Conservation (phyloP, 2,329 filamentous ascomycete genomes). For the Zasmidium angulare region DNA sequence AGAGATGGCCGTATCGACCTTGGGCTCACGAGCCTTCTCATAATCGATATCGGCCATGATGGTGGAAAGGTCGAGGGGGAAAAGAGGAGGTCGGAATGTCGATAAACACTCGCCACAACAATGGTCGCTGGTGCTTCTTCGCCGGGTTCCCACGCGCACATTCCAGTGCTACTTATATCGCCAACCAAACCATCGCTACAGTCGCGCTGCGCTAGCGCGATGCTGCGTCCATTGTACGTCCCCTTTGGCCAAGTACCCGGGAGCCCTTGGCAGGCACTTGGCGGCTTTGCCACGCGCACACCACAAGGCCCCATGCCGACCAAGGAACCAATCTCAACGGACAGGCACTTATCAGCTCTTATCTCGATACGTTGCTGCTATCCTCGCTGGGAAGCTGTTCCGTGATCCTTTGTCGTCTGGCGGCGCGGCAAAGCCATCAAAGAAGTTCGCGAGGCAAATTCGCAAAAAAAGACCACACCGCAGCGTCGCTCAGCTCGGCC, state of each 20-base stretch:
- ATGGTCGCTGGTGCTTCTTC: slow-evolving; percentile 2
- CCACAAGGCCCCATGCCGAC: background rate
- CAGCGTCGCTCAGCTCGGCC: slow-evolving; percentile 11
- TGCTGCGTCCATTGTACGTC: background rate
- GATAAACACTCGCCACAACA: background rate
- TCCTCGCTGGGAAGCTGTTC: slow-evolving; percentile 19
- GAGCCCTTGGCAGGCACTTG: slow-evolving; percentile 3
- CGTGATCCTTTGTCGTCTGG: slow-evolving; percentile 12
- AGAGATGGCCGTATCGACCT: slow-evolving; percentile 10
- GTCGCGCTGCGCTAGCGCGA: background rate
- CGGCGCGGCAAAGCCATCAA: background rate
- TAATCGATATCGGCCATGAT: slow-evolving; percentile 13
- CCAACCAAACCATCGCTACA: background rate
- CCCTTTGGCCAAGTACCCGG: slow-evolving; percentile 11
- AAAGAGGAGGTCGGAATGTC: background rate
- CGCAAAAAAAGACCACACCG: slow-evolving; percentile 1
- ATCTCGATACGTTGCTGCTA: slow-evolving; percentile 17
- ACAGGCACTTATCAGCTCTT: slow-evolving; percentile 17
- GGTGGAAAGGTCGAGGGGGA: background rate
- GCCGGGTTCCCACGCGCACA: slow-evolving; percentile 6
- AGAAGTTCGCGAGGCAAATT: background rate
- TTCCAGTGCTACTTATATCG: slow-evolving; percentile 1
- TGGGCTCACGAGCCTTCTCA: slow-evolving; percentile 19
- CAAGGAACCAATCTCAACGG: slow-evolving; percentile 18
- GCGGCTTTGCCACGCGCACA: slow-evolving; percentile 5